A percentile compares a stretch with the other conserved stretches of the same genome.
These are phyloP conservation scores for Penicillium angulare DNA, from an alignment of 495 filamentous ascomycete genomes.

Conservation along the genomic window DNA sequence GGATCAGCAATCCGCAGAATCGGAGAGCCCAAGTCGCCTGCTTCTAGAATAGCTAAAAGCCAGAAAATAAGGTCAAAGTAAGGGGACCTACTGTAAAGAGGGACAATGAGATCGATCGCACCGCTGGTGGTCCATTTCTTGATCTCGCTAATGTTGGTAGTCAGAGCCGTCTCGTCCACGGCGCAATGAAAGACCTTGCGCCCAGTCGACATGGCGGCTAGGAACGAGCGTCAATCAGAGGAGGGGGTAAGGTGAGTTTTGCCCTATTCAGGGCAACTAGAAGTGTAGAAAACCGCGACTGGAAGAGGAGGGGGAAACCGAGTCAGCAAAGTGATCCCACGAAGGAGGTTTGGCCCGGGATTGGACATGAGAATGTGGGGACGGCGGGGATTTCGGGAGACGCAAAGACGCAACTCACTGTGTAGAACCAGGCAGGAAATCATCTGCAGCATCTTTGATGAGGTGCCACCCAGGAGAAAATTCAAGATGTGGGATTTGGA, in stretches of 20 bases:
- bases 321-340: conserved; percentile 33
- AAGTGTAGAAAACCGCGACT: conserved; percentile 36
- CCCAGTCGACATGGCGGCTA: conserved; percentile 42
- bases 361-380: conserved; percentile 39
- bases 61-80: neutral
- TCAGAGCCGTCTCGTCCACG: conserved; percentile 69
- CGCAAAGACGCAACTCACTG: conserved; percentile 31
- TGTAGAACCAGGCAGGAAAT: conserved; percentile 25
- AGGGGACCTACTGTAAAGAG: conserved; percentile 60
- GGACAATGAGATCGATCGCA: conserved; percentile 64
- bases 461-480: neutral
- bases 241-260: conserved; percentile 12
- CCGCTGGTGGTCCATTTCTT: conserved; percentile 67
- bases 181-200: conserved; percentile 72
- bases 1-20: neutral
- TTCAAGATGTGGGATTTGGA: neutral
- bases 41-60: neutral
- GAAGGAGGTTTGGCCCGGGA: conserved; percentile 32
- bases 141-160: conserved; percentile 66
- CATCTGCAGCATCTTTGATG: conserved; percentile 46
- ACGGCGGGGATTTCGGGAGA: conserved; percentile 14
- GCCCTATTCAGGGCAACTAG: conserved; percentile 37
- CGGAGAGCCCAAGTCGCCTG: neutral
- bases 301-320: conserved; percentile 10
- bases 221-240: conserved; percentile 10